Evolutionary conservation across 345 rosid genomes (phyloP).

Genomic region (Xanthoceras sorbifolium): DNA sequence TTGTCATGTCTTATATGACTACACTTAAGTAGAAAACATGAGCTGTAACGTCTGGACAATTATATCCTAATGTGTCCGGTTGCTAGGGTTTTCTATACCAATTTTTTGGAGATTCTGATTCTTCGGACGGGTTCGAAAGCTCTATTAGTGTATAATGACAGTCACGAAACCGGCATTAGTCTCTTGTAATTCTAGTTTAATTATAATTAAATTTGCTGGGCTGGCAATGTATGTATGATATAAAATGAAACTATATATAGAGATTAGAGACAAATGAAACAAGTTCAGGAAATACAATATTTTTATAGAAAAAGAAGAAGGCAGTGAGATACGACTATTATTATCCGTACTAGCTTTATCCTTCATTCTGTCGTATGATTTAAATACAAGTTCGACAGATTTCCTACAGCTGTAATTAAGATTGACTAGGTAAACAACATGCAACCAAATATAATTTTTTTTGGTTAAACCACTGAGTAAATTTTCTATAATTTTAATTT

Average conservation of each 20-base stretch:
- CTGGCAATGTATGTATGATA: not conserved
- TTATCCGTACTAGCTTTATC: not conserved
- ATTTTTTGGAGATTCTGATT: not conserved
- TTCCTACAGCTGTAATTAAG: not conserved
- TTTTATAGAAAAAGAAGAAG: not conserved
- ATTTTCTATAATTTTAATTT: no score
- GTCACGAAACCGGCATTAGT: not conserved
- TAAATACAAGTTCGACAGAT: not conserved
- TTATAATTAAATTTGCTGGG: not conserved
- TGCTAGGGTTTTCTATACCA: not conserved
- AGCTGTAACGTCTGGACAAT: not conserved
- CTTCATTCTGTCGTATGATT: not conserved
- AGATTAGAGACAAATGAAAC: conserved; percentile 15
- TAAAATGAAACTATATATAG: conserved; percentile 19
- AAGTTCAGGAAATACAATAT: not conserved
- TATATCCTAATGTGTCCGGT: not conserved
- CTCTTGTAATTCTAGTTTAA: not conserved
- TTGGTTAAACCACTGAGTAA: not conserved
- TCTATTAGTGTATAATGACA: conserved; percentile 9
- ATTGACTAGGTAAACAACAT: conserved; percentile 19
- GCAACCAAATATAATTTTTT: not conserved
- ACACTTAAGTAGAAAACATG: not conserved
- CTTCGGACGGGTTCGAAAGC: conserved; percentile 1
- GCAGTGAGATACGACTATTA: conserved; percentile 15
- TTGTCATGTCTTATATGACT: not conserved